phyloP scores from a whole-genome alignment of 805 yeast species.

The Tetrapisispora namnaoensis region DNA sequence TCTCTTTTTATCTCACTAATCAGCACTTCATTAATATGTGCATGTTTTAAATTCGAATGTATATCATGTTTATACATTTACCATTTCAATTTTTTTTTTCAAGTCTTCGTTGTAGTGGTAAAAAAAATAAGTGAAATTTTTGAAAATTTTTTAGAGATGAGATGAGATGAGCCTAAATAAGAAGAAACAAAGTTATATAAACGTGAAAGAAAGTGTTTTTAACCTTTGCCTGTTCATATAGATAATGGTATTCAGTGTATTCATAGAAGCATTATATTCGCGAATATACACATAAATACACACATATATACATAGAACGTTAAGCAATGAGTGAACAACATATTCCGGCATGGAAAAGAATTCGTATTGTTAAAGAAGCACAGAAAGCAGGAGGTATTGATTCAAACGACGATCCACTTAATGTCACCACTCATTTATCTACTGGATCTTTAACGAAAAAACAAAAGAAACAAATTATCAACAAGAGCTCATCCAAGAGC shows the following conservation, averaged over 20 bases:
- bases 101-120: background rate
- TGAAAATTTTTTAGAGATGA: conserved; percentile 1
- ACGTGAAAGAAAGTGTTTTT: background rate
- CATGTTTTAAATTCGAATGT: too few relatives aligned
- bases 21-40: too few relatives aligned
- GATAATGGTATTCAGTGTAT: too few relatives aligned
- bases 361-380: conserved; percentile 13
- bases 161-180: background rate
- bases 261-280: too few relatives aligned
- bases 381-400: conserved; percentile 4
- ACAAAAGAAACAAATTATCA: conserved; percentile 25
- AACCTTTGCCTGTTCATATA: too few relatives aligned
- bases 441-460: conserved; percentile 25
- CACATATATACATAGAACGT: background rate
- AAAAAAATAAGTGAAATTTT: background rate
- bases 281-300: background rate
- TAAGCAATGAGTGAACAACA: conserved; percentile 15
- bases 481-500: conserved; percentile 11
- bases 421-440: conserved; percentile 30
- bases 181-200: background rate
- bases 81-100: too few relatives aligned
- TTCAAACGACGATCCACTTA: conserved; percentile 23
- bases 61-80: too few relatives aligned
- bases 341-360: conserved; percentile 31
- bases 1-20: too few relatives aligned